phyloP scores from a whole-genome alignment of 352 stramenopile species.

The Phytopythium chamaehyphon region DNA sequence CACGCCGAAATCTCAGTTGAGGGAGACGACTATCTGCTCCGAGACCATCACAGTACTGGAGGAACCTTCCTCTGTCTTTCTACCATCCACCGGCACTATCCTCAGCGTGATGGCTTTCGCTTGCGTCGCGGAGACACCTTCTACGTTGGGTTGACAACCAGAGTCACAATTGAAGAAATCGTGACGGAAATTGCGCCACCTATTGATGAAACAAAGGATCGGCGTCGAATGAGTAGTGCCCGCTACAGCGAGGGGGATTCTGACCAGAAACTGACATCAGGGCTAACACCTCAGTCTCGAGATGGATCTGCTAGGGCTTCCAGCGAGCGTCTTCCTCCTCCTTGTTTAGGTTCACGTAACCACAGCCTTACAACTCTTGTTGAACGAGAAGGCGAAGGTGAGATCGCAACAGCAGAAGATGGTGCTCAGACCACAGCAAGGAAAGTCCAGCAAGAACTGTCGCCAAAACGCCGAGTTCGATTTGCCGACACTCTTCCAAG shows the following conservation, averaged over 20 bases:
- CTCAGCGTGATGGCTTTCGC: slow-evolving; percentile 66
- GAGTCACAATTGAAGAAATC: slow-evolving; percentile 24
- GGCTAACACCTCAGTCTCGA: no score
- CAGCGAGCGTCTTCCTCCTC: neutral
- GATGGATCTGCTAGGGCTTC: neutral
- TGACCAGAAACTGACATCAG: no score
- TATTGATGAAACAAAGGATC: neutral
- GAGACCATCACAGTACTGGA: slow-evolving; percentile 36
- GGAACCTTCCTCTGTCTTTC: slow-evolving; percentile 72
- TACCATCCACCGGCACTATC: slow-evolving; percentile 59
- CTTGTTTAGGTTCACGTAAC: neutral
- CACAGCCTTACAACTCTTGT: neutral
- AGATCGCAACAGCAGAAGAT: neutral
- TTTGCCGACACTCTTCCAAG: slow-evolving; percentile 22
- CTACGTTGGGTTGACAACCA: slow-evolving; percentile 31
- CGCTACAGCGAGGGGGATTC: neutral
- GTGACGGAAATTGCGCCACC: slow-evolving; percentile 4
- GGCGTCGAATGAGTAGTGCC: neutral
- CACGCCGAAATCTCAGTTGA: slow-evolving; percentile 56
- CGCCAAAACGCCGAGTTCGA: slow-evolving; percentile 12
- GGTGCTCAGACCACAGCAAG: neutral
- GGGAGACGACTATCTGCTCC: slow-evolving; percentile 62
- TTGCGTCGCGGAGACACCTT: slow-evolving; percentile 49
- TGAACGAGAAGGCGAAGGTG: slow-evolving; percentile 4
- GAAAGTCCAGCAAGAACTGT: neutral